phyloP scores from a whole-genome alignment of 192 early-diverging fungal species.

The Backusella westeae region DNA sequence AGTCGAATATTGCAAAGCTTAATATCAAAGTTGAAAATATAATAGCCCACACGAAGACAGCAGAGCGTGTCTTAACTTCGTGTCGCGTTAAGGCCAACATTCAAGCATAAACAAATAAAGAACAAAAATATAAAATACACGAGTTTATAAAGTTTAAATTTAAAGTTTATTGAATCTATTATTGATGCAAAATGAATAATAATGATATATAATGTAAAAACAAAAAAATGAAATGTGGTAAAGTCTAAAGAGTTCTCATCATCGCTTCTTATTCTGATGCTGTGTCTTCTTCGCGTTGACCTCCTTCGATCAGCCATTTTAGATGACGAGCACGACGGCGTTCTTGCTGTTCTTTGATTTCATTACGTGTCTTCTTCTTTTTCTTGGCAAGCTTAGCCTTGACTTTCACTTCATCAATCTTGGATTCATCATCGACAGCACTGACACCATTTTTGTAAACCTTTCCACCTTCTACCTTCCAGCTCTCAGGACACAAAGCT shows the following conservation, averaged over 20 bases:
- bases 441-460: slow-evolving; percentile 43
- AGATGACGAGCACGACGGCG: slow-evolving; percentile 49
- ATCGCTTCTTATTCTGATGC: too few relatives aligned
- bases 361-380: slow-evolving; percentile 56
- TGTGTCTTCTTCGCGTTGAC: slow-evolving; percentile 31
- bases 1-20: background rate
- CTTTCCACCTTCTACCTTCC: slow-evolving; percentile 61
- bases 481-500: slow-evolving; percentile 68
- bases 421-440: slow-evolving; percentile 40
- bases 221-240: too few relatives aligned
- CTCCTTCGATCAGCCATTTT: slow-evolving; percentile 43
- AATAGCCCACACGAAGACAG: background rate
- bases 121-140: background rate
- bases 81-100: background rate
- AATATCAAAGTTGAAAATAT: background rate
- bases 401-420: slow-evolving; percentile 44
- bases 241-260: too few relatives aligned
- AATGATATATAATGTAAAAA: too few relatives aligned
- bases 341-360: slow-evolving; percentile 46
- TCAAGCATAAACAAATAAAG: background rate
- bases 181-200: too few relatives aligned
- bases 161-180: too few relatives aligned
- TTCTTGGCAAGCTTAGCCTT: slow-evolving; percentile 51
- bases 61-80: background rate
- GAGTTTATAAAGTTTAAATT: background rate